Base-by-base conservation (phyloP, 495 filamentous ascomycete species). In the Letharia lupina region DNA sequence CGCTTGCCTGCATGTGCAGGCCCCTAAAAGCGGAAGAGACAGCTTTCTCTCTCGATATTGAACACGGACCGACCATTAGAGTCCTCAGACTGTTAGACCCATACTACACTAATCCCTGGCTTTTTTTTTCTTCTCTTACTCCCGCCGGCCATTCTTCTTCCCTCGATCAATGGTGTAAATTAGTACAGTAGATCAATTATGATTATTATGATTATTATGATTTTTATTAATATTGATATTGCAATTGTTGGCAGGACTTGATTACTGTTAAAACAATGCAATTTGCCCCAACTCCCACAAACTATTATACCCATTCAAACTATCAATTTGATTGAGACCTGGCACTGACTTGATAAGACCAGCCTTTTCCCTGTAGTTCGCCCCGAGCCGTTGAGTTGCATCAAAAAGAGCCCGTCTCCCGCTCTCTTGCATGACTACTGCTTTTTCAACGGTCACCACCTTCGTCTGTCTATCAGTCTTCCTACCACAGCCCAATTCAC, bases 351-450 rank as follows among this genome's bases (percentile, higher is more conserved):
- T 44, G 56, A 45, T 65, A 58, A 42, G 57, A 61, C 33, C 41
- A 47, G 54, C 45, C 64, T 40, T 52, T 40, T 62, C 64, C 64
- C 64, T 66, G 64, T 66, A 66, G 64, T 61, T 61, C 64, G 64
- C 54, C 64, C 58, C 64, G 64, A 58, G 64, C 54, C 64, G 64
- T 66, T 62, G 64, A 62, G 58, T 60, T 58, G 59, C 59, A 61
- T 61, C 59, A 44, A 66, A 66, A 66, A 66, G 64, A 66, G 64
- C 64, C 64, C 64, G 64, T 66, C 64, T 66, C 64, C 64, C 64
- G 64, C 58, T 48, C 54, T 58, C 57, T 66, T 66, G 64, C 64
- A 66, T 66, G 41, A 61, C 64, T 60, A 60, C 60, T 57, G 54
- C 16, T 37, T 57, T 57, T 57, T 37, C 54, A 57, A 57, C 54